These are phyloP conservation scores for Brassica juncea DNA, from an alignment of 345 rosid genomes.

Conservation along the genomic window DNA sequence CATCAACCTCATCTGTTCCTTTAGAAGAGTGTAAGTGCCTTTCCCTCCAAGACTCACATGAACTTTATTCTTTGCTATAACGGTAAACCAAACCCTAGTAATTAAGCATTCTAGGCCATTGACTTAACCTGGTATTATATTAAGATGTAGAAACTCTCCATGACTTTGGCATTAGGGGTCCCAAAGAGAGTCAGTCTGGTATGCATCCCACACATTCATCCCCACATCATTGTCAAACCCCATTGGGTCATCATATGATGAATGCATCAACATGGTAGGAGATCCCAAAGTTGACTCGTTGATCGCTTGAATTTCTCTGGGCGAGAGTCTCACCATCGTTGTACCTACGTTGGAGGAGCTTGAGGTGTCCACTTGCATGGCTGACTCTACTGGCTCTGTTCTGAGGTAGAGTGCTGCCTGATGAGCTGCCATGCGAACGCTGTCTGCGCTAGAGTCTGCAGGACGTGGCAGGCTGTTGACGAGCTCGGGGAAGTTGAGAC, in stretches of 20 bases:
- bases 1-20: constrained; percentile 16
- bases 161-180: constrained; percentile 26
- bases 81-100: constrained; percentile 9
- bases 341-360: constrained; percentile 45
- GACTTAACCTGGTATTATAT: background rate
- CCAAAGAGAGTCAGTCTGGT: constrained; percentile 42
- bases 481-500: constrained; percentile 78
- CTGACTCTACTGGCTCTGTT: constrained; percentile 22
- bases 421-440: constrained; percentile 77
- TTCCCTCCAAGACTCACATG: constrained; percentile 39
- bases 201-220: constrained; percentile 34
- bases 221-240: constrained; percentile 19
- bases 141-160: constrained; percentile 11
- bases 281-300: constrained; percentile 85
- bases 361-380: constrained; percentile 26
- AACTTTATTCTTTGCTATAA: constrained; percentile 25
- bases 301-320: constrained; percentile 80
- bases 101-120: constrained; percentile 4
- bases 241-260: constrained; percentile 26
- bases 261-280: constrained; percentile 69
- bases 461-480: constrained; percentile 63
- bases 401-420: constrained; percentile 50
- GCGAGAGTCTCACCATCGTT: constrained; percentile 59
- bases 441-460: constrained; percentile 56
- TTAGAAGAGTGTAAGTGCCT: background rate